Percentiles rank a stretch among this genome's conserved stretches.
phyloP scores from a whole-genome alignment of 169 alveolate genomes.

The Cryptosporidium tyzzeri region DNA sequence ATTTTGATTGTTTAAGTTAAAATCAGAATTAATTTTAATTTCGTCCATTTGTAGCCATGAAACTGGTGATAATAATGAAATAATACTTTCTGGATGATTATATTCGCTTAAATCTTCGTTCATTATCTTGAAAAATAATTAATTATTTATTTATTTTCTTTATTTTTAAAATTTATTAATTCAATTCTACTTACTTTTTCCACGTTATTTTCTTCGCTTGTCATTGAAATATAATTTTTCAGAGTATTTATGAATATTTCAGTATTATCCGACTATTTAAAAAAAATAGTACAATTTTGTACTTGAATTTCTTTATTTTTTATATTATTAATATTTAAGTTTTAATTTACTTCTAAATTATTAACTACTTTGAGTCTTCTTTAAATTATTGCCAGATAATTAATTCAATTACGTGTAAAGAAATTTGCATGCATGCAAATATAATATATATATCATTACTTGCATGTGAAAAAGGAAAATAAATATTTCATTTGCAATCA shows the following conservation, averaged over 20 bases:
- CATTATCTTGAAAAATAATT: background rate
- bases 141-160: background rate
- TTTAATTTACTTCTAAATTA: background rate
- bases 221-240: background rate
- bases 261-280: background rate
- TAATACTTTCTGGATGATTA: conserved; percentile 20
- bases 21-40: background rate
- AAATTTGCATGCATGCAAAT: background rate
- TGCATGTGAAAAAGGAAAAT: background rate
- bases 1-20: background rate
- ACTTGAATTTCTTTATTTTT: too few species aligned
- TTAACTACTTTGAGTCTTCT: background rate
- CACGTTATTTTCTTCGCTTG: background rate
- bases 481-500: background rate
- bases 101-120: background rate
- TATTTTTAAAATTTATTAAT: background rate
- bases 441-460: background rate
- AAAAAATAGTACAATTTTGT: too few species aligned
- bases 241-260: too few species aligned
- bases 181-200: conserved; percentile 2
- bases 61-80: conserved; percentile 62
- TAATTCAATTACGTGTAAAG: background rate
- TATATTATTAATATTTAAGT: background rate
- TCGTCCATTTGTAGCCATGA: conserved; percentile 75
- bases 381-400: background rate